Evolutionary conservation across 139 green algal genomes (phyloP), one percentile per base, ranked within the genome.

Genomic region (Chlamydomonas schloesseri): DNA sequence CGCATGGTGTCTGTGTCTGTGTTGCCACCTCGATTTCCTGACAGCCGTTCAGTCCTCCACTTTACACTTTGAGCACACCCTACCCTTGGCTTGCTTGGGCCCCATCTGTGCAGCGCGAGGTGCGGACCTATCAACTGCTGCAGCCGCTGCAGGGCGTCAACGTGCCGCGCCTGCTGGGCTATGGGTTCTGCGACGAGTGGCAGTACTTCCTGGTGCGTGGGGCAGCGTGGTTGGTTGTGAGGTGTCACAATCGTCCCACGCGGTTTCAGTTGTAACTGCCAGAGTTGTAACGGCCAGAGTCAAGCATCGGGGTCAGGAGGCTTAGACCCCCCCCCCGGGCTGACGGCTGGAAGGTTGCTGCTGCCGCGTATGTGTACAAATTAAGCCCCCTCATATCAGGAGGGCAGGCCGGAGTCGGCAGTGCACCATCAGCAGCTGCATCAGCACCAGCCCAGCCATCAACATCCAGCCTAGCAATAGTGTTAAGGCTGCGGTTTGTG

Each of bases 201-300:
- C 69, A 73, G 69, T 73, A 73, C 69, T 73, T 73, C 34, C 3
- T 73, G 69, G 69, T 73, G 26, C 15, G 69, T 69, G 62, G 3
- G 24, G 26, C 62, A 4, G 24, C 6, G 62, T 34, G 62, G 62
- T 31, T 69, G 62, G 17, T 31, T 28, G 60, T 67, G n/a, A n/a
- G n/a, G n/a, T n/a, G n/a, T 50, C 42, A 50, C 3, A 23, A 14
- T 64, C 5, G 55, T 64, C 55, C 55, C 55, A 64, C 55, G 55
- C 55, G 55, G 55, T 64, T 64, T 10, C 55, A 64, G 55, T 64
- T 10, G 62, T 69, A 69, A 69, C 3, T 23, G 62, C 26, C 3
- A 69, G 26, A 33, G 24, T 69, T 10, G 62, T 69, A 69, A 69
- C 3, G 17, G 62, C 26, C 3, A 69, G 26, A 33, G 24, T 69